Conservation (phyloP, 345 rosid species). For the Rhodomyrtus tomentosa region DNA sequence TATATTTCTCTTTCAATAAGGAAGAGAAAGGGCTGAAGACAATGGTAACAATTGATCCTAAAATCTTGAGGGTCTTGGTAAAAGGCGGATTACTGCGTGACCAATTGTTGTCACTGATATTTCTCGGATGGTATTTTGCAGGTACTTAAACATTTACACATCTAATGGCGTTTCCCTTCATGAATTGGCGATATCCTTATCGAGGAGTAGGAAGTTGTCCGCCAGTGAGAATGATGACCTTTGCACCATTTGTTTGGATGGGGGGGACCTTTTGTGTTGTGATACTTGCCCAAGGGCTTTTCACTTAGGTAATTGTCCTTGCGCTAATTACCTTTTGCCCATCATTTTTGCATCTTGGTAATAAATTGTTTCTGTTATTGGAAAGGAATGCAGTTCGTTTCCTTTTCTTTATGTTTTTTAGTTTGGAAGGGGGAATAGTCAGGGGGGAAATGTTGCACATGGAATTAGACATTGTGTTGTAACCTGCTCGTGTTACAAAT, state of each 20-base stretch:
- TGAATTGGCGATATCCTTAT: constrained; percentile 62
- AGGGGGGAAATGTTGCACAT: not conserved
- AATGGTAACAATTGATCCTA: not conserved
- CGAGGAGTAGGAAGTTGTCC: constrained; percentile 44
- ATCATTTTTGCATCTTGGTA: not conserved
- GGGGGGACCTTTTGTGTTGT: constrained; percentile 84
- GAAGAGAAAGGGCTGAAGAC: not conserved
- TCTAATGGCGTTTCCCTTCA: constrained; percentile 98
- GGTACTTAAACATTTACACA: constrained; percentile 84
- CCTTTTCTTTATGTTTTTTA: not conserved
- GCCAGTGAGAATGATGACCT: constrained; percentile 70
- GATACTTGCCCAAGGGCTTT: constrained; percentile 95
- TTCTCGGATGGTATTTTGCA: constrained; percentile 12
- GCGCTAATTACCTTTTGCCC: not conserved
- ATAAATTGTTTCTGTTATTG: not conserved
- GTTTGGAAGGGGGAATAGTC: not conserved
- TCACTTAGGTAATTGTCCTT: constrained; percentile 48
- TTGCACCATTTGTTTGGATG: constrained; percentile 75
- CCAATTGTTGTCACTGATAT: not conserved
- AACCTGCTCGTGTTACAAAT: not conserved
- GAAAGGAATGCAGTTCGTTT: not conserved
- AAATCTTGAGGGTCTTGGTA: not conserved
- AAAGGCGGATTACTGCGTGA: not conserved
- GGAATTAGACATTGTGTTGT: not conserved
- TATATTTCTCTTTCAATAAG: not conserved